Conservation (phyloP, 768 basidiomycete species). For the Mycena kentingensis region DNA sequence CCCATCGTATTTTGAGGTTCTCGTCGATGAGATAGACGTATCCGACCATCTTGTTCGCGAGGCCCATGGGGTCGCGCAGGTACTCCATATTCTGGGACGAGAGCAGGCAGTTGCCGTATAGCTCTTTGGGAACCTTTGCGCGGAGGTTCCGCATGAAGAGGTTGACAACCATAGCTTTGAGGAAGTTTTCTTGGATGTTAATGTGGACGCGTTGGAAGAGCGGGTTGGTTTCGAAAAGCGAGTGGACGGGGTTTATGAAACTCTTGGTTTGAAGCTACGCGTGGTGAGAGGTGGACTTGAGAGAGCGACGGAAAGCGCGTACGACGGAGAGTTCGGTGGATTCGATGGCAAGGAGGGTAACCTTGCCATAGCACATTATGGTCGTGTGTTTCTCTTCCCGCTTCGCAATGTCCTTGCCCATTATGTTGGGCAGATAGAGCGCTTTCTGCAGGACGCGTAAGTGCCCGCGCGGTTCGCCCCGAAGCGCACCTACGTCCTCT, state of each 20-base stretch:
- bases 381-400: constrained; percentile 70
- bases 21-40: constrained; percentile 91
- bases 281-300: constrained; percentile 2
- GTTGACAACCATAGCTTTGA: constrained; percentile 88
- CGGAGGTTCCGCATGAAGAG: constrained; percentile 80
- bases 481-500: constrained; percentile 69
- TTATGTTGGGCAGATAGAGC: constrained; percentile 86
- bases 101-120: constrained; percentile 75
- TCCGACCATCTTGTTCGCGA: constrained; percentile 88
- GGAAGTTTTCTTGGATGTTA: constrained; percentile 91
- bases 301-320: constrained; percentile 19
- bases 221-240: constrained; percentile 53
- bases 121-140: constrained; percentile 57
- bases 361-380: constrained; percentile 68
- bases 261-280: constrained; percentile 75
- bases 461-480: neutral
- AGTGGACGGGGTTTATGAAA: constrained; percentile 61
- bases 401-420: constrained; percentile 66
- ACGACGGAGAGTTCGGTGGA: constrained; percentile 89
- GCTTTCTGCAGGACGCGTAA: constrained; percentile 66
- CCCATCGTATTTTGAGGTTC: constrained; percentile 87
- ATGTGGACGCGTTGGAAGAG: constrained; percentile 78
- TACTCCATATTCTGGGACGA: constrained; percentile 87
- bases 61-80: constrained; percentile 79
- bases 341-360: constrained; percentile 83